These are phyloP conservation scores for Salvia splendens DNA, from an alignment of 257 asterid genomes.

Conservation along the genomic window DNA sequence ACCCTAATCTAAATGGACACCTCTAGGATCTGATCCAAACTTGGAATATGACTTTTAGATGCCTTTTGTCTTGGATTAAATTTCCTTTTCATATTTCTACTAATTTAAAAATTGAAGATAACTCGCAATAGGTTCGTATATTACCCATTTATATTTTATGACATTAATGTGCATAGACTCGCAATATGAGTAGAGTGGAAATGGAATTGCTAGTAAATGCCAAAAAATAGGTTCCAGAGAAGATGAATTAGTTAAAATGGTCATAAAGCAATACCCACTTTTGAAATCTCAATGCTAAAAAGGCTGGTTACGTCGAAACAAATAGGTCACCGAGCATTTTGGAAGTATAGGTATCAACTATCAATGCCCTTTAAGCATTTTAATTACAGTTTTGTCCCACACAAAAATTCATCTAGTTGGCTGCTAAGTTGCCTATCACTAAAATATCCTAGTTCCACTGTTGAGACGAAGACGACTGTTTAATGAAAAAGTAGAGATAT, in stretches of 20 bases:
- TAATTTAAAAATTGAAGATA: neutral
- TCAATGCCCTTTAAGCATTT: neutral
- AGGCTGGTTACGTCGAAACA: neutral
- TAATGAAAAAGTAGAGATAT: too few species aligned
- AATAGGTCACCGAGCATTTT: neutral
- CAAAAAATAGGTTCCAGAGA: neutral
- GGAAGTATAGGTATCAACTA: neutral
- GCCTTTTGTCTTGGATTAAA: neutral
- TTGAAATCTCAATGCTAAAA: neutral
- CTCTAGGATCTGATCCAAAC: conserved; percentile 21
- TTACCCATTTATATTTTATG: neutral
- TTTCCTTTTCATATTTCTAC: neutral
- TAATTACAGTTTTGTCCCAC: neutral
- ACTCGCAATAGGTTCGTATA: neutral
- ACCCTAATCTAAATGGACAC: neutral
- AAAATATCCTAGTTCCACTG: neutral
- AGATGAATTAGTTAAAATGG: conserved; percentile 4
- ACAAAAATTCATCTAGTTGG: neutral
- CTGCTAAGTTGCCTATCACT: neutral
- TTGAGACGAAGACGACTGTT: neutral
- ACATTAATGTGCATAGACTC: neutral
- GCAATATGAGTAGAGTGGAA: neutral
- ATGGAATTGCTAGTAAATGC: neutral
- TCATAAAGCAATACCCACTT: neutral
- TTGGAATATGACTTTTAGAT: neutral